Conservation (phyloP, 2,329 filamentous ascomycete genomes). For the Davidsoniella eucalypti region DNA sequence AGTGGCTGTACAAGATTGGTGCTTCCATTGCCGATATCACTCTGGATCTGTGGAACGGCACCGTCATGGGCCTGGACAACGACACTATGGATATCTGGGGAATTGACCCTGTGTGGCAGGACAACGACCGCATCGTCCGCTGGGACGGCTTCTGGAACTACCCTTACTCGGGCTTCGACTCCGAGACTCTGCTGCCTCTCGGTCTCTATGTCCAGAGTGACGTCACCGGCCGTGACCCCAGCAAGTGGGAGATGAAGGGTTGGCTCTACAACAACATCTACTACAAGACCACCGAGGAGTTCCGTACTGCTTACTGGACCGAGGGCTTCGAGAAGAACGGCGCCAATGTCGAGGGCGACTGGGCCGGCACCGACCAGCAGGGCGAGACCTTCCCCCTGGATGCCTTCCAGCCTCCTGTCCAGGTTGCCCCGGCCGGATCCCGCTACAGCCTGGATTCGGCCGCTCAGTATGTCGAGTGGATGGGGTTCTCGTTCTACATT, state of each 20-base stretch:
- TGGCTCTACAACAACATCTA: constrained; percentile 26
- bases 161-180: constrained; percentile 19
- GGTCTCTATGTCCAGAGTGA: constrained; percentile 30
- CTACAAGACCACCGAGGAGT: constrained; percentile 20
- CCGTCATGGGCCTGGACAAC: constrained; percentile 20
- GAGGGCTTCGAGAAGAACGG: constrained; percentile 22
- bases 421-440: constrained; percentile 24
- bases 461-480: constrained; percentile 32
- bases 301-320: constrained; percentile 23
- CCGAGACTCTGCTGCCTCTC: constrained; percentile 25
- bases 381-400: constrained; percentile 21
- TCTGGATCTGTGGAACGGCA: constrained; percentile 21
- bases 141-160: constrained; percentile 26
- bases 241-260: constrained; percentile 25
- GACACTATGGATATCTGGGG: constrained; percentile 20
- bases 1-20: constrained; percentile 12
- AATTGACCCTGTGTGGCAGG: constrained; percentile 23
- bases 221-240: constrained; percentile 26
- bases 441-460: constrained; percentile 27
- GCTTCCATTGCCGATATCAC: constrained; percentile 30
- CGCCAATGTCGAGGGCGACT: constrained; percentile 21
- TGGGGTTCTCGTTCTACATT: constrained; percentile 37
- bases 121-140: constrained; percentile 24
- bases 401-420: constrained; percentile 21
- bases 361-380: constrained; percentile 21